Percentiles rank a stretch among this genome's conserved stretches.
These are phyloP conservation scores for Aspergillus panamensis DNA, from an alignment of 495 filamentous ascomycete species.

Conservation along the genomic window DNA sequence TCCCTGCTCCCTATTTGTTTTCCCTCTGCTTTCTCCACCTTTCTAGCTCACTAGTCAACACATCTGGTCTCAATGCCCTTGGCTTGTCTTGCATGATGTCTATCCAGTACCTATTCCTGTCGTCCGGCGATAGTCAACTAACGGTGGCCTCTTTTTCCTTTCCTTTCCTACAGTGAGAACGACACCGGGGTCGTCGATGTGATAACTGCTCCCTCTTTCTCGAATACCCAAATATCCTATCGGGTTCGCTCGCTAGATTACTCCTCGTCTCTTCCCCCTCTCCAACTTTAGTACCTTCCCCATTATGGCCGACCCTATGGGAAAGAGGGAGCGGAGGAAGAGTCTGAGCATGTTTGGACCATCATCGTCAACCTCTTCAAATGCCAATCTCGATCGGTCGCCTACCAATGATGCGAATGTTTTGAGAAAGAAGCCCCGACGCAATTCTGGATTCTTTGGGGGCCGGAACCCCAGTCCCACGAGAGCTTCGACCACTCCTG, in stretches of 20 bases:
- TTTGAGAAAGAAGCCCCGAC: conserved; percentile 38
- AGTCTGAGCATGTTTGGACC: conserved; percentile 43
- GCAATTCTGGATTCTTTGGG: conserved; percentile 47
- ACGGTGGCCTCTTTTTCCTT: conserved; percentile 12
- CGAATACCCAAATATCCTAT: conserved; percentile 14
- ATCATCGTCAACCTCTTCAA: conserved; percentile 26
- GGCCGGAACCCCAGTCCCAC: conserved; percentile 28
- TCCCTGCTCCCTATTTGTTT: conserved; percentile 24
- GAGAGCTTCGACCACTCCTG: conserved; percentile 20
- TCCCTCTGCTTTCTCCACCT: conserved; percentile 20
- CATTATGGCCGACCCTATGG: conserved; percentile 41
- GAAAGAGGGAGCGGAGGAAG: conserved; percentile 45
- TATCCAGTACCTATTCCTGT: conserved; percentile 17
- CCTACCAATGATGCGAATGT: conserved; percentile 37
- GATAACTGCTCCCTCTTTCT: conserved; percentile 21
- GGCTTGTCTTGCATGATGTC: conserved; percentile 21
- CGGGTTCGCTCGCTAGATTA: conserved; percentile 4
- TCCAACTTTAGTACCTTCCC: conserved; percentile 16
- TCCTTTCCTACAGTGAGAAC: conserved; percentile 27
- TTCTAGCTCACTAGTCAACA: conserved; percentile 22
- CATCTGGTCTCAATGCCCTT: conserved; percentile 18
- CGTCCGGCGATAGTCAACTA: conserved; percentile 17
- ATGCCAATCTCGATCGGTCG: conserved; percentile 35
- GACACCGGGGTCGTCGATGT: conserved; percentile 36
- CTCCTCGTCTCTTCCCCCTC: conserved; percentile 13